A percentile compares a stretch with the other conserved stretches of the same genome.
phyloP scores from a whole-genome alignment of 257 asterid genomes.

The Solanum etuberosum region DNA sequence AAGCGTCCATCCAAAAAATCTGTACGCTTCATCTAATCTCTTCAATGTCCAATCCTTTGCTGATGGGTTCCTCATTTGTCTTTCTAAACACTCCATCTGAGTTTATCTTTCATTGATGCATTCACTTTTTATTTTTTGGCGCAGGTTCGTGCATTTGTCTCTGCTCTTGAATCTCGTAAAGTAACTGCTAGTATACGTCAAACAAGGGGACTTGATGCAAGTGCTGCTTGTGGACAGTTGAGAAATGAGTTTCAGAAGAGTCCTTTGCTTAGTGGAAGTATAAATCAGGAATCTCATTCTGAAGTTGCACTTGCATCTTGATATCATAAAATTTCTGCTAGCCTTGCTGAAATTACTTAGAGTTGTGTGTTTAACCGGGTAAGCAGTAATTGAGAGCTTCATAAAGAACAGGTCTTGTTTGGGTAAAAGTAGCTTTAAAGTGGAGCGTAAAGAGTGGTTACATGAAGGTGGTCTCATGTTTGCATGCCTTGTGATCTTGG shows the following conservation, averaged over 20 bases:
- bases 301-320: conserved; percentile 45
- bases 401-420: not conserved
- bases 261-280: conserved; percentile 39
- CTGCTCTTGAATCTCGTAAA: conserved; percentile 74
- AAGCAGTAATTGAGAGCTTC: not conserved
- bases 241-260: conserved; percentile 80
- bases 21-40: conserved; percentile 22
- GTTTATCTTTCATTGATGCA: not conserved
- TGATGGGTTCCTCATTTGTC: not conserved
- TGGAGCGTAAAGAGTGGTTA: not conserved
- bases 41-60: not conserved
- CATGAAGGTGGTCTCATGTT: not conserved
- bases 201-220: conserved; percentile 93
- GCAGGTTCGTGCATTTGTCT: conserved; percentile 69
- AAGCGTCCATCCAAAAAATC: conserved; percentile 68
- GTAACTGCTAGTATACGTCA: conserved; percentile 78
- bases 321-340: not conserved
- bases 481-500: not conserved
- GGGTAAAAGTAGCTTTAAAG: not conserved
- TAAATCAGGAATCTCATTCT: conserved; percentile 25
- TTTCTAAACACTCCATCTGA: not conserved
- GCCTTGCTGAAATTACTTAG: not conserved
- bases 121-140: not conserved
- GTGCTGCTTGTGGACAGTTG: conserved; percentile 96
- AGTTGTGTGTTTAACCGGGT: not conserved